Conservation (phyloP, 2,329 filamentous ascomycete genomes). For the Scedosporium boydii region DNA sequence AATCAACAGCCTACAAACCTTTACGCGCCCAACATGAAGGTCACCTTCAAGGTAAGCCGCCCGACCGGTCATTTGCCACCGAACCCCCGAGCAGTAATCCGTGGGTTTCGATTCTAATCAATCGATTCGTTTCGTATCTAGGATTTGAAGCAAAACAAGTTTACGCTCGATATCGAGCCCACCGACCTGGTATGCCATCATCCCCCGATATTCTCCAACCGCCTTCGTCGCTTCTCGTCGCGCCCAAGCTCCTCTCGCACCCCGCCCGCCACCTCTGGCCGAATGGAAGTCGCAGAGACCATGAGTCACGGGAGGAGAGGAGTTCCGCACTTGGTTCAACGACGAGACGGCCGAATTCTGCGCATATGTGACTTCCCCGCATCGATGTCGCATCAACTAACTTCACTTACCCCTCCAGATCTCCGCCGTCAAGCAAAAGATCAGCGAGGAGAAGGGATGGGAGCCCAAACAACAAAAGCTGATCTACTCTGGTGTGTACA, state of each 20-base stretch:
- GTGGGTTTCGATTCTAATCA: not conserved
- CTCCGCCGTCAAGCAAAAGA: constrained; percentile 84
- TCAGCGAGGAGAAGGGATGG: constrained; percentile 88
- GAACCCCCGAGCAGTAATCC: not conserved
- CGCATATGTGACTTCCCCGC: no score
- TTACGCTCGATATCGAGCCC: constrained; percentile 89
- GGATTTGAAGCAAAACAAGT: constrained; percentile 99
- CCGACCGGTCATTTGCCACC: not conserved
- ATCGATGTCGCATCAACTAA: not conserved
- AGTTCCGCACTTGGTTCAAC: no score
- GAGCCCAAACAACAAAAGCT: constrained; percentile 85
- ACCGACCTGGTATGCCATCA: constrained; percentile 67
- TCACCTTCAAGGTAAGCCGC: constrained; percentile 52
- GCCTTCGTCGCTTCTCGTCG: constrained; percentile 13
- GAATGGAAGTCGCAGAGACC: no score
- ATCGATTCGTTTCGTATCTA: constrained; percentile 24
- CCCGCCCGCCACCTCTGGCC: not conserved
- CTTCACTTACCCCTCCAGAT: constrained; percentile 52
- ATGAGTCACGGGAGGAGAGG: no score
- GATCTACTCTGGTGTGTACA: constrained; percentile 81
- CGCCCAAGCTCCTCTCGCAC: not conserved
- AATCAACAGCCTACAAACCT: not conserved
- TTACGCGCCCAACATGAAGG: constrained; percentile 49
- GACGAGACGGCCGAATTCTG: not conserved
- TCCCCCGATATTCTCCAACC: constrained; percentile 14